Base-by-base conservation (phyloP, 2,329 filamentous ascomycete genomes). In the Fusarium annulatum region DNA sequence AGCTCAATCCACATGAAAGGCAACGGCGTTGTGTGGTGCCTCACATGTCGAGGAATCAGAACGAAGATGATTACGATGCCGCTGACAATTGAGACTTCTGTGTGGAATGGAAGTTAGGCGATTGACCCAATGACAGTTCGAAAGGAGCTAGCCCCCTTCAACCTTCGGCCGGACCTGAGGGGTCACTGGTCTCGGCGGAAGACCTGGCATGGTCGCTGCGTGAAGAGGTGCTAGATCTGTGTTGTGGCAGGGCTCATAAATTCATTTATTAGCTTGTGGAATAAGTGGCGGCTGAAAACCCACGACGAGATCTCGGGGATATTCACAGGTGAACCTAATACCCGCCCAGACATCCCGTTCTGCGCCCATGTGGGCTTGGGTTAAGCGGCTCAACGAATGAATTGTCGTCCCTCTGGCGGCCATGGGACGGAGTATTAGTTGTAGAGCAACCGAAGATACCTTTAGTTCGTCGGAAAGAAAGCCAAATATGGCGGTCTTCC, bases 81-180 rank as follows among this genome's bases (percentile, higher is more conserved):
- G 66, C 72, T 77, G 72, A 77, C 70, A 71, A 77, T 76, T 36
- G 45, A 39, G 48, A 52, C 57, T 63, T 70, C 51, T 45, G 45
- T 71, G 48, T 67, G 72, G 74, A 71, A 77, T 73, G 63, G 51
- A 64, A 60, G 64, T 71, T 63, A 71, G 66, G 58, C 61, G 67
- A 57, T 64, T 73, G 65, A 55, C 75, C 74, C 74, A 70, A 74
- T 71, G 64, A 64, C 51, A 61, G 62, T 69, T 71, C 64, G 62
- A 49, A 55, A 51, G 49, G 38, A 59, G 46, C 66, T 69, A 68
- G 41, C 64, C 68, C 46, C 66, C 72, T 61, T 66, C 39, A 57
- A 46, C 33, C 30, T 64, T 55, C 45, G 51, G 63, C 53, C 36
- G 42, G 63, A 48, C 49, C 10, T 30, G 30, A 30, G 30, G 28